Base-by-base conservation (phyloP, 176 grass and related monocot species). In the Oryza rufipogon region DNA sequence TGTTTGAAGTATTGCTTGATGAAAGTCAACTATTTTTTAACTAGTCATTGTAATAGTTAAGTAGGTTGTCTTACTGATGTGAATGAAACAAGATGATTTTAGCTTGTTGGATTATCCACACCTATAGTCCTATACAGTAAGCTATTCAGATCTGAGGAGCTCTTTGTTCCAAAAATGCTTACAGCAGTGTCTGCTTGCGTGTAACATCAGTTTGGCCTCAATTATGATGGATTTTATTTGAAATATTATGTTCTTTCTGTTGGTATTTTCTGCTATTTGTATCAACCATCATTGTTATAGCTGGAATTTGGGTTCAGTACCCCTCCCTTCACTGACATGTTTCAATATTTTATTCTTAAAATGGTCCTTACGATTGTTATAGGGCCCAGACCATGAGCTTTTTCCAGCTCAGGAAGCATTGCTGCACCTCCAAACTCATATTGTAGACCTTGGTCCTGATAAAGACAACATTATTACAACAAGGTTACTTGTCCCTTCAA, bases 401-500 rank as follows among this genome's bases (percentile, higher is more conserved):
- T 98, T 98, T 22, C 96, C 93, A 36, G 93, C 96, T 79, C 96
- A 98, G 74, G 96, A 98, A 80, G 96, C 96, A 38, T 81, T 94
- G 54, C 91, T 98, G 39, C 96, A 98, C 86, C 92, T 98, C 75
- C 96, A 98, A 83, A 94, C 86, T 81, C 83, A 92, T 79, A 98
- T 96, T 80, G 96, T 96, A 63, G 96, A 98, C 86, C 91, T 96
- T 74, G 96, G 96, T 45, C 96, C 93, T 83, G 96, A 98, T 54
- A 94, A 92, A 84, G 96, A 98, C 74, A 98, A 98, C 79, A 83
- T 98, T 77, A 96, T 96, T 78, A 98, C 91, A 47, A 96, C 96
- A 46, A 93, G 96, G 82, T 76, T 98, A 87, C 93, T 98, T 70
- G 88, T 98, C 70, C 86, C 91, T 74, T 86, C 91, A 71, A 94